Base-by-base conservation (phyloP, 2,329 filamentous ascomycete genomes). In the Pseudogymnoascus sp. region DNA sequence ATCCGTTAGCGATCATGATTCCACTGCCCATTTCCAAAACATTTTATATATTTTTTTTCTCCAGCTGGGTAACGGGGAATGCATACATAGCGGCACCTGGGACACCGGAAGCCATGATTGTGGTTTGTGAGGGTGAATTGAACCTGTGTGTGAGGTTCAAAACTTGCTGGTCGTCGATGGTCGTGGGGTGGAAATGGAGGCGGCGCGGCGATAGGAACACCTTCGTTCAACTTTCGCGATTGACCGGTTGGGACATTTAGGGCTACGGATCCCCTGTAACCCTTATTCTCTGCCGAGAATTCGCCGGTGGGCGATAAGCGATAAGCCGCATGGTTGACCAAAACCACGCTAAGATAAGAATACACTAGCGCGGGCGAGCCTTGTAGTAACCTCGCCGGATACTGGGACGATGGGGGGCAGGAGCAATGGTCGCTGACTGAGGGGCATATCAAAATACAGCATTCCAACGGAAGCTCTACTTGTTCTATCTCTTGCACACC, bases 71-170 rank as follows among this genome's bases (percentile, higher is more conserved):
- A 38, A 38, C 20, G 57, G 34, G 57, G 57, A 58, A 39, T 50
- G 59, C 71, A 70, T 72, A 72, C 71, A 73, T 73, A 67, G 71
- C 70, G 64, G 69, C 67, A 67, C 70, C 71, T 67, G 70, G 70
- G 43, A 70, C 69, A 65, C 63, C 70, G 62, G 73, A 73, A 60
- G 73, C 72, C 73, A 75, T 75, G 57, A 68, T 74, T 66, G 64
- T 67, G 66, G 62, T 64, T 63, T 65, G 62, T 61, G 37, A 62
- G 66, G 62, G 54, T 61, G 61, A 62, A 67, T 67, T 68, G 66
- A 68, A 70, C 67, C 68, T 68, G 65, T 62, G 62, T 12, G 34
- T 43, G 61, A 63, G 66, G 65, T 67, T 65, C 65, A 67, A 67
- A 63, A 57, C 66, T 54, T 54, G 61, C 64, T 66, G 62, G 67